A percentile compares a stretch with the other conserved stretches of the same genome.
phyloP scores from a whole-genome alignment of 805 yeast genomes.

The Clavispora carvajalis region DNA sequence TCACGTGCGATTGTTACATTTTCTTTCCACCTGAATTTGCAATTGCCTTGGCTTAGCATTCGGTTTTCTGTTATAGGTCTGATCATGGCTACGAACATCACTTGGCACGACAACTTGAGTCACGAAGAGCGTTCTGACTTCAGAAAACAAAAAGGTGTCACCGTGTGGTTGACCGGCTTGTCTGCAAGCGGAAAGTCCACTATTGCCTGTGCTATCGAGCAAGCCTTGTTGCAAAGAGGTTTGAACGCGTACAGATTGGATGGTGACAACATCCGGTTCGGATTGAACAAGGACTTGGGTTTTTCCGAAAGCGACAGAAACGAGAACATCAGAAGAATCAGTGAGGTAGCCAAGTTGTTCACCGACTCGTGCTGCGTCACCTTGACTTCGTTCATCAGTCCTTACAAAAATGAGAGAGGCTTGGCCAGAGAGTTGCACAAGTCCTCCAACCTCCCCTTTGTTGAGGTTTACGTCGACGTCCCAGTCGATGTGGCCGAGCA shows the following conservation, averaged over 20 bases:
- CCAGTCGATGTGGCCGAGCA: slow-evolving; percentile 93
- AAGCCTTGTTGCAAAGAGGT: slow-evolving; percentile 63
- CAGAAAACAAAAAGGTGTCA: slow-evolving; percentile 79
- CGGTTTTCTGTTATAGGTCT: neutral
- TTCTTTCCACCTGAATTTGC: neutral
- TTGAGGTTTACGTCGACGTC: slow-evolving; percentile 89
- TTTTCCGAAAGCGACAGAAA: slow-evolving; percentile 88
- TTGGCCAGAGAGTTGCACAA: slow-evolving; percentile 82
- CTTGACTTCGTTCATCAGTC: slow-evolving; percentile 88
- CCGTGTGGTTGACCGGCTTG: slow-evolving; percentile 93
- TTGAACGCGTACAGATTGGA: slow-evolving; percentile 82
- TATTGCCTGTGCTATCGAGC: slow-evolving; percentile 91
- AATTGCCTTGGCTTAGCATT: neutral
- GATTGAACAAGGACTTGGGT: slow-evolving; percentile 91
- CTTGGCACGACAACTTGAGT: slow-evolving; percentile 91
- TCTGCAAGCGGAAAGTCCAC: slow-evolving; percentile 95
- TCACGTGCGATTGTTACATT: slow-evolving; percentile 18
- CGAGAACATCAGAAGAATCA: slow-evolving; percentile 91
- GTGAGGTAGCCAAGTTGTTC: slow-evolving; percentile 90
- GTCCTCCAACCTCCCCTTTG: slow-evolving; percentile 69
- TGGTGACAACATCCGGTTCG: slow-evolving; percentile 92
- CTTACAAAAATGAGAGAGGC: slow-evolving; percentile 79
- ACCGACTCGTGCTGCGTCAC: slow-evolving; percentile 89
- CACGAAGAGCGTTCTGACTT: slow-evolving; percentile 71
- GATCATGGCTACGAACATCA: slow-evolving; percentile 87